Evolutionary conservation across 192 early-diverging fungal genomes (phyloP).

Genomic region (Hyaloraphidium curvatum): DNA sequence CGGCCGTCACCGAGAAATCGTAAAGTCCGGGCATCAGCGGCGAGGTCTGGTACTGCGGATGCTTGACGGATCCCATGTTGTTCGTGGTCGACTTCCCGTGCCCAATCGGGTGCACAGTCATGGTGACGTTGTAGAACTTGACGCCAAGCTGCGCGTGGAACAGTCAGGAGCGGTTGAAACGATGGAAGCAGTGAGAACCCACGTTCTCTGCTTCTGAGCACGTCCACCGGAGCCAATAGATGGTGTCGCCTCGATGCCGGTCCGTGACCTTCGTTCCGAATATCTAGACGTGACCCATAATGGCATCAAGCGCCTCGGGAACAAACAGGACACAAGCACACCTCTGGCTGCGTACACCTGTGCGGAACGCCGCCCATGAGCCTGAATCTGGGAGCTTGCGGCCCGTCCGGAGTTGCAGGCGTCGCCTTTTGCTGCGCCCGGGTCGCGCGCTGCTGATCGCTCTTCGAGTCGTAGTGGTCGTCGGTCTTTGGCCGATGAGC

Average conservation of each 20-base stretch:
- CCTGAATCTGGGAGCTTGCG: background rate
- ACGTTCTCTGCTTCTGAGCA: background rate
- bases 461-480: background rate
- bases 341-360: background rate
- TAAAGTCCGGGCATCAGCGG: too few relatives aligned
- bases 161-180: too few relatives aligned
- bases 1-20: too few relatives aligned
- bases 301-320: background rate
- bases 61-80: too few relatives aligned
- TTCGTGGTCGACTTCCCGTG: too few relatives aligned
- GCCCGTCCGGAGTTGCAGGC: background rate
- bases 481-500: background rate
- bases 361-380: background rate
- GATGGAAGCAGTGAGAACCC: too few relatives aligned
- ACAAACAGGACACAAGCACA: background rate
- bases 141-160: too few relatives aligned
- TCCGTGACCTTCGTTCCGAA: background rate
- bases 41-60: too few relatives aligned
- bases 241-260: background rate
- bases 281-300: background rate
- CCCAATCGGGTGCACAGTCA: too few relatives aligned
- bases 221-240: background rate
- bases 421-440: background rate
- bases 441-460: background rate
- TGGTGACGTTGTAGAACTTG: too few relatives aligned